Conservation (phyloP, 805 yeast genomes). For the Scheffersomyces ergatensis region DNA sequence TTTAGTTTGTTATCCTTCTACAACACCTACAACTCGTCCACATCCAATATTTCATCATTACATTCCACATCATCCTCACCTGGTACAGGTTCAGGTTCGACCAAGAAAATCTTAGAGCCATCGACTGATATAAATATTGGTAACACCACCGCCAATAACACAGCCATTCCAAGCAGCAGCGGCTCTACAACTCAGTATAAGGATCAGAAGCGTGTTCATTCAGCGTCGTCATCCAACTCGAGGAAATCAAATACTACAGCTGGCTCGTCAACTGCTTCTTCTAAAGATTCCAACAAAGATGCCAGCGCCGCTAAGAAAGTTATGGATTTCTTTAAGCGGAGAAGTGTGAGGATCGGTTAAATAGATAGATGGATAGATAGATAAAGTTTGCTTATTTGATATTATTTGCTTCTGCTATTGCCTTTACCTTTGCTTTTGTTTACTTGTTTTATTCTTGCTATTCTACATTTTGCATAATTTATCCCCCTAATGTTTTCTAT, state of each 20-base stretch:
- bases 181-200: conserved; percentile 5
- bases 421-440: background rate
- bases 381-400: no score
- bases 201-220: conserved; percentile 22
- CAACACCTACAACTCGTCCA: conserved; percentile 27
- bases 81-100: conserved; percentile 3
- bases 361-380: no score
- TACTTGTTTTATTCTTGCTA: background rate
- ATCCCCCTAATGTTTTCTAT: no score
- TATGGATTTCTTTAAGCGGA: conserved; percentile 74
- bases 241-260: conserved; percentile 22
- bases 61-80: conserved; percentile 1
- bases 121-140: conserved; percentile 24
- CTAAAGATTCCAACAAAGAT: conserved; percentile 44
- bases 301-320: conserved; percentile 76
- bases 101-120: conserved; percentile 32
- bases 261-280: conserved; percentile 10
- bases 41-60: conserved; percentile 6
- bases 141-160: conserved; percentile 1
- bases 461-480: no score
- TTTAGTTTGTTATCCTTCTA: conserved; percentile 45
- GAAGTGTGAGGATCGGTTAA: conserved; percentile 36
- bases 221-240: conserved; percentile 26
- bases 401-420: background rate
- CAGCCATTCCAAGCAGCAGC: no score